phyloP scores from a whole-genome alignment of 2,329 filamentous ascomycete genomes.

The Dactylellina leptospora region DNA sequence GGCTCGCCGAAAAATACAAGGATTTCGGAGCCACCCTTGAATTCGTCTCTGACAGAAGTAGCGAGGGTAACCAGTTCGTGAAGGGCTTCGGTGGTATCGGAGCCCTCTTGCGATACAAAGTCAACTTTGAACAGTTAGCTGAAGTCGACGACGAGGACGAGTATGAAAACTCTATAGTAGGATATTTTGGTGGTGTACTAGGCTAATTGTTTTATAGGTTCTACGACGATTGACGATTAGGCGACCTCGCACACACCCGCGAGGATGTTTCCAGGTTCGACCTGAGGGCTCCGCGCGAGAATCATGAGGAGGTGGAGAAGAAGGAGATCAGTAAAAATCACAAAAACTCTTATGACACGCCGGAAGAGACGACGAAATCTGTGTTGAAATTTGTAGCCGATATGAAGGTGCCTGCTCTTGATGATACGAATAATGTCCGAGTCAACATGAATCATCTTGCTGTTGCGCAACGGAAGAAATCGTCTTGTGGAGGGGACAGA shows the following conservation, averaged over 20 bases:
- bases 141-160: slow-evolving; percentile 91
- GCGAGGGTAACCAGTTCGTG: slow-evolving; percentile 99
- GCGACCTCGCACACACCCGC: slow-evolving; percentile 57
- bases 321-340: slow-evolving; percentile 51
- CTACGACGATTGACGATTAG: slow-evolving; percentile 57
- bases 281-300: slow-evolving; percentile 57
- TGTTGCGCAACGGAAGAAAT: slow-evolving; percentile 4
- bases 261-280: slow-evolving; percentile 57
- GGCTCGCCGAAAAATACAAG: slow-evolving; percentile 98
- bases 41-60: slow-evolving; percentile 96
- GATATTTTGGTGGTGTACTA: background rate
- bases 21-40: slow-evolving; percentile 95
- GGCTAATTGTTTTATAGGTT: slow-evolving; percentile 33
- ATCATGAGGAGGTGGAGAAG: slow-evolving; percentile 52
- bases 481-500: background rate
- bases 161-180: slow-evolving; percentile 65
- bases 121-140: slow-evolving; percentile 99
- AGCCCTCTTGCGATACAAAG: slow-evolving; percentile 96
- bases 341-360: slow-evolving; percentile 52
- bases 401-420: slow-evolving; percentile 20
- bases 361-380: slow-evolving; percentile 53
- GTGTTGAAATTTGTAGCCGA: slow-evolving; percentile 52
- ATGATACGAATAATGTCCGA: slow-evolving; percentile 37
- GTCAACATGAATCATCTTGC: slow-evolving; percentile 15
- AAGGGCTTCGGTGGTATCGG: slow-evolving; percentile 99